Evolutionary conservation across 1,139 yeast genomes (phyloP).

Genomic region (Hansenula sp.): DNA sequence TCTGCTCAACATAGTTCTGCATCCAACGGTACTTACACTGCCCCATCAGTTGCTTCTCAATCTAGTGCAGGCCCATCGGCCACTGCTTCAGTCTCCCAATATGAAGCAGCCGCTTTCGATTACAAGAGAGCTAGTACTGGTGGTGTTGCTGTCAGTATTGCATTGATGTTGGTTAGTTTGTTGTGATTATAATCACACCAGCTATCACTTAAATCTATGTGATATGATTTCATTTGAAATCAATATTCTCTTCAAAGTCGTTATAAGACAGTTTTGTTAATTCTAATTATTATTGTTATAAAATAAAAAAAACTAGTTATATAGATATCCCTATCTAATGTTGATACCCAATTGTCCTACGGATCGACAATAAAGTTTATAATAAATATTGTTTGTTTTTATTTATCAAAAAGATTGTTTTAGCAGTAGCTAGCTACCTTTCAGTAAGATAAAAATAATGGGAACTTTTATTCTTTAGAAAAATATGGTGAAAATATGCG

Average conservation of each 20-base stretch:
- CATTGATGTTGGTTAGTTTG: conserved; percentile 1
- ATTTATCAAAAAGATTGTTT: neutral
- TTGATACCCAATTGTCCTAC: too few species aligned
- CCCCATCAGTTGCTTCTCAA: conserved; percentile 5
- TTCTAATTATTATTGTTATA: neutral
- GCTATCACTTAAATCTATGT: too few species aligned
- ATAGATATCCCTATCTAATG: neutral
- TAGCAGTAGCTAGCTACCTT: neutral
- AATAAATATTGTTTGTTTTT: neutral
- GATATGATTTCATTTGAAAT: too few species aligned
- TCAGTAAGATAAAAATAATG: too few species aligned
- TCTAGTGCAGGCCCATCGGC: conserved; percentile 1
- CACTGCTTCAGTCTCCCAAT: conserved; percentile 2
- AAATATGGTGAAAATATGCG: too few species aligned
- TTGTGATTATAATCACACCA: neutral
- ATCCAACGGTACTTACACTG: conserved; percentile 1
- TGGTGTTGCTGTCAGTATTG: neutral
- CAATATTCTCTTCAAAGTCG: neutral
- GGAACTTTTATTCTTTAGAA: too few species aligned
- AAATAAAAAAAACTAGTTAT: neutral
- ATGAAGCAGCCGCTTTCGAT: conserved; percentile 8
- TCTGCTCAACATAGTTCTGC: neutral
- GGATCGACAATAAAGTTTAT: neutral
- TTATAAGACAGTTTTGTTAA: too few species aligned
- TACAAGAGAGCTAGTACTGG: conserved; percentile 3